These are phyloP conservation scores for Coemansia sp. DNA, from an alignment of 192 early-diverging fungal genomes.

Conservation along the genomic window DNA sequence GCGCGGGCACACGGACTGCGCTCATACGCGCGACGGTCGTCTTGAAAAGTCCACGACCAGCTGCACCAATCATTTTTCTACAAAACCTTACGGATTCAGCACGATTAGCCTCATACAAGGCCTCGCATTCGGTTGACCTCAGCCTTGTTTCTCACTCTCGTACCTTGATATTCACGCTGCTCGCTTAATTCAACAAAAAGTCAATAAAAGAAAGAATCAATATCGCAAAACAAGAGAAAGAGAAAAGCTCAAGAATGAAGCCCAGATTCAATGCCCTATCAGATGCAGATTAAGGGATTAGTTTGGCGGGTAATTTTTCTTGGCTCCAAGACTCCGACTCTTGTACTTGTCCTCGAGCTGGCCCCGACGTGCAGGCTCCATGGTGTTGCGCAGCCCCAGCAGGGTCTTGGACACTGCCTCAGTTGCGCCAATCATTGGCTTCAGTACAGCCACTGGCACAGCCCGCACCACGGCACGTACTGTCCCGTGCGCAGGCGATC, in stretches of 20 bases:
- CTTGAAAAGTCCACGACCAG: constrained; percentile 35
- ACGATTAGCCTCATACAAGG: no score
- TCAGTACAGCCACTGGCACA: constrained; percentile 86
- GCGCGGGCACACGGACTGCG: background rate
- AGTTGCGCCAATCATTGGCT: constrained; percentile 93
- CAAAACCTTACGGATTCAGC: background rate
- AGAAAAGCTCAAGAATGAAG: background rate
- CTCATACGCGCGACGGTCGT: constrained; percentile 8
- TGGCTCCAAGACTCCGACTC: constrained; percentile 36
- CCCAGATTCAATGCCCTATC: no score
- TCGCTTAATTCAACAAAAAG: constrained; percentile 6
- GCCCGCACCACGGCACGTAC: constrained; percentile 55
- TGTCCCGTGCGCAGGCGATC: constrained; percentile 57
- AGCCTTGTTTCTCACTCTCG: no score
- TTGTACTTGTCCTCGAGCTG: constrained; percentile 78
- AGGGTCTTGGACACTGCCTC: constrained; percentile 91
- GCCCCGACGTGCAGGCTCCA: constrained; percentile 76
- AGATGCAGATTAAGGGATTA: background rate
- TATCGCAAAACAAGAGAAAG: constrained; percentile 1
- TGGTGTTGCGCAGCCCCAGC: constrained; percentile 84
- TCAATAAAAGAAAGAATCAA: background rate
- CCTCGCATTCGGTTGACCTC: no score
- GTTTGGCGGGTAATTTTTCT: constrained; percentile 30
- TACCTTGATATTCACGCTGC: no score
- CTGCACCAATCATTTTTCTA: constrained; percentile 30